These are phyloP conservation scores for Ustilago bromivora DNA, from an alignment of 1,284 basidiomycete species.

Conservation along the genomic window DNA sequence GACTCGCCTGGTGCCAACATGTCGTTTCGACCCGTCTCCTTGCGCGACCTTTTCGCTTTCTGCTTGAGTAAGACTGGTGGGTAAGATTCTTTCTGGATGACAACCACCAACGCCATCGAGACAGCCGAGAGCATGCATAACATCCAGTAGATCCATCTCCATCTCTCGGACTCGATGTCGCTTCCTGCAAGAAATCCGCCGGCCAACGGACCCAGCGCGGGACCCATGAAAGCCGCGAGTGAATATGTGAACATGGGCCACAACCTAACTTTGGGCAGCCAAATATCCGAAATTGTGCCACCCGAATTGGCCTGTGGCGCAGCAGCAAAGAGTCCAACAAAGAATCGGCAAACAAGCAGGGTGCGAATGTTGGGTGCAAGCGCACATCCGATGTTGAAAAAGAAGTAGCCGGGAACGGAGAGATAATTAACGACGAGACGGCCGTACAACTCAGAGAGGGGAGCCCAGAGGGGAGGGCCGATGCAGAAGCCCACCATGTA, in stretches of 20 bases:
- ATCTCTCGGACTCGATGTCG: constrained; percentile 20
- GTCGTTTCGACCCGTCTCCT: constrained; percentile 23
- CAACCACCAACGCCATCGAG: constrained; percentile 23
- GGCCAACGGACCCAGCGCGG: constrained; percentile 31
- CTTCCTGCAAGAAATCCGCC: constrained; percentile 40
- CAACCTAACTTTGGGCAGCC: constrained; percentile 23
- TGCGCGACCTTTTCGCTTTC: constrained; percentile 20
- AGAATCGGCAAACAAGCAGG: constrained; percentile 46
- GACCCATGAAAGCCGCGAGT: constrained; percentile 46
- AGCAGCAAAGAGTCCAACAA: constrained; percentile 54
- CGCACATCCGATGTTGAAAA: constrained; percentile 56
- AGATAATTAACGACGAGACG: constrained; percentile 53
- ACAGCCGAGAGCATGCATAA: constrained; percentile 37
- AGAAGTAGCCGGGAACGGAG: constrained; percentile 41
- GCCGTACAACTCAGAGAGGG: constrained; percentile 53
- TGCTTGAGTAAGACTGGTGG: constrained; percentile 45
- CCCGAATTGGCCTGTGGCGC: constrained; percentile 44
- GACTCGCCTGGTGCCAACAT: constrained; percentile 29
- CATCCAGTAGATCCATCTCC: constrained; percentile 51
- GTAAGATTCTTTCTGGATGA: constrained; percentile 45
- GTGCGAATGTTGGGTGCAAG: constrained; percentile 43
- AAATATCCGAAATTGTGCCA: constrained; percentile 48
- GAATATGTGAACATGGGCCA: constrained; percentile 57
- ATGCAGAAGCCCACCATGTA: constrained; percentile 57
- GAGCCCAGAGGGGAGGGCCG: constrained; percentile 56